Percentiles rank a stretch among this genome's conserved stretches.
These are phyloP conservation scores for Phytophthora tentaculata DNA, from an alignment of 352 stramenopile species.

Conservation along the genomic window DNA sequence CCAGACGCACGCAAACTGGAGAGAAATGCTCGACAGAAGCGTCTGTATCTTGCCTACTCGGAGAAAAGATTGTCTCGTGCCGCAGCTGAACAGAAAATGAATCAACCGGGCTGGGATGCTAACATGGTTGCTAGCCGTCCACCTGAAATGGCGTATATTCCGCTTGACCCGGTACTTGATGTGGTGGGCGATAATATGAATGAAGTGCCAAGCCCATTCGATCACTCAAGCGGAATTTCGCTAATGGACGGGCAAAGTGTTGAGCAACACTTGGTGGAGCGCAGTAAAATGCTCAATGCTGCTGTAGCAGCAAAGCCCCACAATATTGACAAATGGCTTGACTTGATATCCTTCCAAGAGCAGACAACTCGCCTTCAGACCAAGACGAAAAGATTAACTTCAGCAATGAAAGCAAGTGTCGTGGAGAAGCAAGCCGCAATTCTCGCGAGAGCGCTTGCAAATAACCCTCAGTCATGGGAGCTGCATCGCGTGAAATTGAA, in stretches of 20 bases:
- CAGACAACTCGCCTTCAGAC: slow-evolving; percentile 49
- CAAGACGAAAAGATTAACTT: slow-evolving; percentile 31
- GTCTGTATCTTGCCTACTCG: slow-evolving; percentile 76
- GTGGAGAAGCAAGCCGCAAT: slow-evolving; percentile 74
- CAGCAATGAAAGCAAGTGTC: slow-evolving; percentile 39
- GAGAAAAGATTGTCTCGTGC: slow-evolving; percentile 50
- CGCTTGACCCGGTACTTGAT: slow-evolving; percentile 59
- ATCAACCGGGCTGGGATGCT: slow-evolving; percentile 2
- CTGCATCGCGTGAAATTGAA: slow-evolving; percentile 64
- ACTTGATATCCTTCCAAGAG: slow-evolving; percentile 83
- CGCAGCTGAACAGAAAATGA: slow-evolving; percentile 2
- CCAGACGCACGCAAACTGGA: slow-evolving; percentile 48
- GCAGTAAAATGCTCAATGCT: slow-evolving; percentile 60
- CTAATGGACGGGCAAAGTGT: slow-evolving; percentile 73
- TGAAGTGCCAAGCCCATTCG: slow-evolving; percentile 5
- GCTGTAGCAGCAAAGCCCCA: slow-evolving; percentile 45
- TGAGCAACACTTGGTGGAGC: slow-evolving; percentile 66
- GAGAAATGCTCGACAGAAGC: slow-evolving; percentile 42
- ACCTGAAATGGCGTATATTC: slow-evolving; percentile 64
- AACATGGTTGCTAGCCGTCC: background rate
- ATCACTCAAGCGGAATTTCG: slow-evolving; percentile 36
- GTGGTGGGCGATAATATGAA: background rate
- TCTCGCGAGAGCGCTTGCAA: slow-evolving; percentile 53
- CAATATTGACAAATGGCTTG: slow-evolving; percentile 61
- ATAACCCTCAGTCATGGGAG: slow-evolving; percentile 54